Conservation (phyloP, 2,329 filamentous ascomycete species). For the Colletotrichum tabaci region DNA sequence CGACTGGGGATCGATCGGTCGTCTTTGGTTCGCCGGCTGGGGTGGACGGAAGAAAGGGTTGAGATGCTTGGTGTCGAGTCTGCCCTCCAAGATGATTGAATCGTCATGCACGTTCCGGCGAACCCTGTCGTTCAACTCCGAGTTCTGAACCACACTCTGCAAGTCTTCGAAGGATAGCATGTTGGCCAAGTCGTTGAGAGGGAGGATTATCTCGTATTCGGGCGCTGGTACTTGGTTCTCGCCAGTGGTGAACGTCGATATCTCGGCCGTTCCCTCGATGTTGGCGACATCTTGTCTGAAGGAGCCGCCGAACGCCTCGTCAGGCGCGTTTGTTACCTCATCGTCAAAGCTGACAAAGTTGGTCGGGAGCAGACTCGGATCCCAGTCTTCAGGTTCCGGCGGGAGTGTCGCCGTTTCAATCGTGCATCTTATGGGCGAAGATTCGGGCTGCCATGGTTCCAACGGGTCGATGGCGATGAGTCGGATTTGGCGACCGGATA, state of each 20-base stretch:
- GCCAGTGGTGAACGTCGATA: neutral
- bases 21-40: neutral
- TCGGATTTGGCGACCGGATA: conserved; percentile 6
- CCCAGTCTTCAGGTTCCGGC: neutral
- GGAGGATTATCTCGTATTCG: conserved; percentile 3
- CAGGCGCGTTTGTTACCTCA: neutral
- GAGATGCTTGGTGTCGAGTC: neutral
- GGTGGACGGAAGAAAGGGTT: conserved; percentile 6
- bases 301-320: conserved; percentile 6
- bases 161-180: neutral
- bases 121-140: conserved; percentile 10
- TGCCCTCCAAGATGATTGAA: neutral
- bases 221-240: neutral
- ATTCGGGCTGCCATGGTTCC: neutral
- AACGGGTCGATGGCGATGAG: conserved; percentile 1
- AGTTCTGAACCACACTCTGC: neutral
- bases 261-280: neutral
- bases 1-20: neutral
- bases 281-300: conserved; percentile 10
- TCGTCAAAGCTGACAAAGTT: conserved; percentile 11
- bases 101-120: neutral
- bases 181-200: conserved; percentile 1
- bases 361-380: neutral
- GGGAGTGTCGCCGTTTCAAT: conserved; percentile 1
- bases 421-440: neutral